Evolutionary conservation across 306 rosid genomes (phyloP), one percentile per base, ranked within the genome.

Genomic region (Rubus parviflorus): DNA sequence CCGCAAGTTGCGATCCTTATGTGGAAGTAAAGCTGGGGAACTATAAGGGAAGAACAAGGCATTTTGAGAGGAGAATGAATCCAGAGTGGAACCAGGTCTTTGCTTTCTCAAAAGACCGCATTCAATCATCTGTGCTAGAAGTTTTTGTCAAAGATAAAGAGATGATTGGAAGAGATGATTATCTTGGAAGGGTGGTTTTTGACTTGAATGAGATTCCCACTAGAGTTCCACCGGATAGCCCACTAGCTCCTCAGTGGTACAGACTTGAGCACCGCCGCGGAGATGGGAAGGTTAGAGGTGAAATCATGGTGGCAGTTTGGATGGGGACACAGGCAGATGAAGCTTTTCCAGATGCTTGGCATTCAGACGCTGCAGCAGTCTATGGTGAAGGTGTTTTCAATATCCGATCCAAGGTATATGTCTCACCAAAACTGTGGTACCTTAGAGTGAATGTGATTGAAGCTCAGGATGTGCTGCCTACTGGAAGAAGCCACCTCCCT

Each of bases 251-350:
- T 57, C 98, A 88, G 48, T 94, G 98, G 98, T 92, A 94, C 75
- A 78, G 97, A 64, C 84, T 94, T 40, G 98, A 92, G 70, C 92
- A 89, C 77, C 74, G 87, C 49, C 87, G 87, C 2, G 91, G 95
- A 25, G 91, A 84, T 2, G 94, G 97, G 62, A 92, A 77, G 62
- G 93, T 94, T 4, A 75, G 91, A 30, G 98, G 98, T 2, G 97
- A 95, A 43, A 85, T 95, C 80, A 95, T 95, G 98, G 83, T 95
- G 35, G 97, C 96, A 20, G 97, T 92, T 0, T 94, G 98, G 98
- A 92, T 92, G 94, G 98, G 98, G 70, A 94, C 97, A 68, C 98
- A 94, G 72, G 98, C 97, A 58, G 98, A 94, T 66, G 98, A 90
- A 82, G 96, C 98, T 35, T 94, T 94, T 74, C 85, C 97, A 25